Evolutionary conservation across 352 stramenopile genomes (phyloP).

Genomic region (Globisporangium paddicum): DNA sequence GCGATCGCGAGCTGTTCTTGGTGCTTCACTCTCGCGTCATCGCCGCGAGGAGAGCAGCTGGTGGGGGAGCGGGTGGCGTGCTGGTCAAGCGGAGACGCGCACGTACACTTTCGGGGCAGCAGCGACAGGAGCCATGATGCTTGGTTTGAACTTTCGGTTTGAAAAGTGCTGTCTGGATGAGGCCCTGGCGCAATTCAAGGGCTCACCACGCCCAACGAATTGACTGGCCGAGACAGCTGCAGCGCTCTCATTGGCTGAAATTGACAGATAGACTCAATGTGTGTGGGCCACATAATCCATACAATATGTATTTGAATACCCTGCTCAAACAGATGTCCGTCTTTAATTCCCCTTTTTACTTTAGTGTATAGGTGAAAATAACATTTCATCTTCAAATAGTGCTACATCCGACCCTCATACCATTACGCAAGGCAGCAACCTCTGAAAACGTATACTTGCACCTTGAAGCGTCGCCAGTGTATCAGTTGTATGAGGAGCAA

Average conservation of each 20-base stretch:
- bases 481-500: too few relatives aligned
- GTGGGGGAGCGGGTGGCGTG: background rate
- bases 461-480: too few relatives aligned
- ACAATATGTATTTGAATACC: too few relatives aligned
- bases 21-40: constrained; percentile 2
- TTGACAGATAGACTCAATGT: background rate
- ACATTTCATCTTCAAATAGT: too few relatives aligned
- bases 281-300: constrained; percentile 8
- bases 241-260: constrained; percentile 29
- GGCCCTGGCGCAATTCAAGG: too few relatives aligned
- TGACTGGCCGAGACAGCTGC: constrained; percentile 27
- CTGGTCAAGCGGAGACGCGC: constrained; percentile 9
- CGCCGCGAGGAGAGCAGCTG: background rate
- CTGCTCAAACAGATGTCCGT: too few relatives aligned
- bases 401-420: too few relatives aligned
- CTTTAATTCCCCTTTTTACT: background rate
- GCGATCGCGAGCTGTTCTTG: background rate
- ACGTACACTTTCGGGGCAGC: constrained; percentile 82
- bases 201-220: constrained; percentile 19
- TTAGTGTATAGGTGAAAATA: too few relatives aligned
- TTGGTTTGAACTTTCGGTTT: constrained; percentile 82
- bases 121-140: constrained; percentile 66
- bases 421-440: too few relatives aligned
- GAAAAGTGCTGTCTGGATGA: constrained; percentile 88
- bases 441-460: too few relatives aligned